Evolutionary conservation across 352 stramenopile genomes (phyloP).

Genomic region (Globisporangium polare): DNA sequence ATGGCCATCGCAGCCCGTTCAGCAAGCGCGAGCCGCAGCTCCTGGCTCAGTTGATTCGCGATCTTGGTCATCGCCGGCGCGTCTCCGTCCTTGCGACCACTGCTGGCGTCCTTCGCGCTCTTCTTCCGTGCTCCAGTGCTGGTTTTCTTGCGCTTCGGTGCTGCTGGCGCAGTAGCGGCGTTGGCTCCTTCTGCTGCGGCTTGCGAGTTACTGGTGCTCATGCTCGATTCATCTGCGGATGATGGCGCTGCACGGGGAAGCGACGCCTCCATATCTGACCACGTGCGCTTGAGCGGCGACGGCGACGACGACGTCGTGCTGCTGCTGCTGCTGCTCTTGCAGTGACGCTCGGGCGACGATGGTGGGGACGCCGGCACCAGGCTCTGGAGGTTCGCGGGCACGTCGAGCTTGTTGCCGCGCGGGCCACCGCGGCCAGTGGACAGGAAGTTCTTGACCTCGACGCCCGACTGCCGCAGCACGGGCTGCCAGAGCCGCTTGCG

Average conservation of each 20-base stretch:
- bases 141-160: constrained; percentile 43
- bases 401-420: constrained; percentile 74
- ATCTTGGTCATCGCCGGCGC: constrained; percentile 17
- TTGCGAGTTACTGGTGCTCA: not conserved
- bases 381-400: constrained; percentile 56
- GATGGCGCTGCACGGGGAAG: constrained; percentile 10
- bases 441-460: constrained; percentile 89
- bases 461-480: constrained; percentile 77
- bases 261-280: constrained; percentile 37
- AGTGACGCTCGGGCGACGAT: constrained; percentile 24
- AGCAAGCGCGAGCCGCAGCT: constrained; percentile 28
- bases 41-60: constrained; percentile 30
- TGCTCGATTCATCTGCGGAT: not conserved
- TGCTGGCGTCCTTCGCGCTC: constrained; percentile 14
- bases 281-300: constrained; percentile 59
- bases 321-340: constrained; percentile 8
- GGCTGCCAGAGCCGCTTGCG: constrained; percentile 85
- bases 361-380: constrained; percentile 40
- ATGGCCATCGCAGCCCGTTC: constrained; percentile 5
- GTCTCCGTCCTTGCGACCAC: constrained; percentile 7
- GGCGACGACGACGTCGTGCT: constrained; percentile 5
- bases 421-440: constrained; percentile 77
- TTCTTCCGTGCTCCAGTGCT: constrained; percentile 26
- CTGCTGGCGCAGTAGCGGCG: not conserved
- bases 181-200: not conserved